Base-by-base conservation (phyloP, 305 asterid species). In the Fraxinus greggii region DNA sequence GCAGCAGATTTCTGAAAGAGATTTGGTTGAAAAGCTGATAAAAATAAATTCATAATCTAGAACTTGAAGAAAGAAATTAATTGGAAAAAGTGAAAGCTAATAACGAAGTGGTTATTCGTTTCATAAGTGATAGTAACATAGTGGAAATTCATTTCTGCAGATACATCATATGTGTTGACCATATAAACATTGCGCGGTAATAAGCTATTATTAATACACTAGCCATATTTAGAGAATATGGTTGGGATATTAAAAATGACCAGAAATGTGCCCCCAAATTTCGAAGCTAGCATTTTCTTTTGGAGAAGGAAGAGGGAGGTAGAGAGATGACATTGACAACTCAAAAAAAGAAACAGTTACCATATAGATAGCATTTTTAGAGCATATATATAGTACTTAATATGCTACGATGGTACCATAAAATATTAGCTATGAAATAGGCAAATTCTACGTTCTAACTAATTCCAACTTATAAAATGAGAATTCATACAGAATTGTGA, bases 401-500 rank as follows among this genome's bases (percentile, higher is more conserved):
- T 59, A 29, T 59, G 31, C 29, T 21, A 21, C 8, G 8, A 21
- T 59, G 69, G 69, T 21, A 21, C 29, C 28, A 59, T 10, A 59
- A 59, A 59, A 21, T 65, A 65, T 65, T 65, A 28, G 73, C 31
- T 26, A 24, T 24, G 33, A 65, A 65, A 26, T 15, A 31, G 29
- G 63, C 69, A 77, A 72, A 56, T 65, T 65, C 35, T 65, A 26
- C 9, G 73, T 31, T 54, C 28, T 65, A 77, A 54, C 56, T 8
- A 54, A 38, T 78, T 56, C 17, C 51, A 54, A 35, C 38, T 72
- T 38, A 15, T 32, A 15, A 45, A 23, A 67, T 33, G 63, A 40
- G 48, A 75, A 32, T 80, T 80, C 94, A 86, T 92, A 95, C 98
- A 69, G 92, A 76, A 83, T 83, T 90, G 86, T 93, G 98, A 90